Evolutionary conservation across 2,329 filamentous ascomycete genomes (phyloP).

Genomic region (Aspergillus transmontanensis): DNA sequence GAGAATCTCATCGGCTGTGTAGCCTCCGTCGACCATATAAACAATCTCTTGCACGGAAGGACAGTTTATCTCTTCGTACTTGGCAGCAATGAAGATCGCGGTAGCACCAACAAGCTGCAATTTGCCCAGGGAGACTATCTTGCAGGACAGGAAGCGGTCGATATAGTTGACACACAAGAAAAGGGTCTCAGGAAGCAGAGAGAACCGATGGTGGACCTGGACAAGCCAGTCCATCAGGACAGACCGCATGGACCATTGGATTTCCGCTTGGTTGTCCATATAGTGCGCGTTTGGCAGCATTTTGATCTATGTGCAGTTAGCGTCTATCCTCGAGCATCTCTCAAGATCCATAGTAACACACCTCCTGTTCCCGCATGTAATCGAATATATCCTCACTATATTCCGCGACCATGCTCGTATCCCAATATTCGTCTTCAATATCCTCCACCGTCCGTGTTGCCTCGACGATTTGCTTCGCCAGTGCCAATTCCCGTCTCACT

Average conservation of each 20-base stretch:
- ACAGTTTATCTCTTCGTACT: slow-evolving; percentile 99
- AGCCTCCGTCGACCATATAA: slow-evolving; percentile 96
- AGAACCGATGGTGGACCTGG: slow-evolving; percentile 91
- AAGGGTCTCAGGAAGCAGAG: slow-evolving; percentile 87
- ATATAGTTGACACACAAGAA: slow-evolving; percentile 97
- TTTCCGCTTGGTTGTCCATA: slow-evolving; percentile 96
- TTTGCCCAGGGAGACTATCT: slow-evolving; percentile 92
- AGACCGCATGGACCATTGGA: slow-evolving; percentile 98
- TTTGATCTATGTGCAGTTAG: slow-evolving; percentile 57
- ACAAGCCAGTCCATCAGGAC: slow-evolving; percentile 98
- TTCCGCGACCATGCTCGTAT: slow-evolving; percentile 96
- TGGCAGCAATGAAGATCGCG: slow-evolving; percentile 91
- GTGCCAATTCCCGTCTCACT: slow-evolving; percentile 71
- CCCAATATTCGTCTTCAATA: slow-evolving; percentile 84
- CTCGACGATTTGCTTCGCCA: slow-evolving; percentile 68
- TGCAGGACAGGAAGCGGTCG: slow-evolving; percentile 91
- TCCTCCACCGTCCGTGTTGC: slow-evolving; percentile 69
- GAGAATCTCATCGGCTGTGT: slow-evolving; percentile 85
- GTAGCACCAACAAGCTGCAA: slow-evolving; percentile 95
- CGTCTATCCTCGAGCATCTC: background rate
- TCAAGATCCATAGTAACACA: slow-evolving; percentile 43
- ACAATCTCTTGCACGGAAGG: slow-evolving; percentile 93
- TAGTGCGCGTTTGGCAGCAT: slow-evolving; percentile 90
- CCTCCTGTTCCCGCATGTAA: slow-evolving; percentile 89
- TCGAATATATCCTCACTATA: slow-evolving; percentile 95